Conservation (phyloP, 2,329 filamentous ascomycete genomes). For the Coniochaeta ligniaria region DNA sequence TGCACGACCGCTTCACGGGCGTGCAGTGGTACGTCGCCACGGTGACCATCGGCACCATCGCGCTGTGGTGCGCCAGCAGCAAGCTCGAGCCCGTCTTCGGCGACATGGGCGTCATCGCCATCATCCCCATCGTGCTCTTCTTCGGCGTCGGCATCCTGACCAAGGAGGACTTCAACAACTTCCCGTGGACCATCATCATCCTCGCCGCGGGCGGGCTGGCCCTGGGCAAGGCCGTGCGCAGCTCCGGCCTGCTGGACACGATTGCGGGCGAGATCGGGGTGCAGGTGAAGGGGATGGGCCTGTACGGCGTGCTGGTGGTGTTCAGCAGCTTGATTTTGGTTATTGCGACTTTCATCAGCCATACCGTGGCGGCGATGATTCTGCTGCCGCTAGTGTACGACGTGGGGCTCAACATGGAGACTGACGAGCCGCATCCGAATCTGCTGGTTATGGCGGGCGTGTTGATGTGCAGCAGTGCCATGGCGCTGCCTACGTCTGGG, state of each 20-base stretch:
- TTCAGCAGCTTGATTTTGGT: conserved; percentile 81
- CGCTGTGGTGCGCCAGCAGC: conserved; percentile 87
- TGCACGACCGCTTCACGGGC: conserved; percentile 81
- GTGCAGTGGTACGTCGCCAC: conserved; percentile 89
- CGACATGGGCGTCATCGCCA: conserved; percentile 97
- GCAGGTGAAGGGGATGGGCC: conserved; percentile 66
- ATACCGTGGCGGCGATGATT: conserved; percentile 93
- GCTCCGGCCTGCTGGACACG: conserved; percentile 83
- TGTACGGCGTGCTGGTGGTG: conserved; percentile 81
- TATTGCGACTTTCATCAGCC: conserved; percentile 94
- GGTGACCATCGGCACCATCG: conserved; percentile 78
- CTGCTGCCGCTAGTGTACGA: conserved; percentile 84
- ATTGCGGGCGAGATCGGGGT: conserved; percentile 72
- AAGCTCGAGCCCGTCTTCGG: conserved; percentile 83
- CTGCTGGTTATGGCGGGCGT: conserved; percentile 91
- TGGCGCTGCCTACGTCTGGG: conserved; percentile 91
- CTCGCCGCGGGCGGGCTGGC: conserved; percentile 89
- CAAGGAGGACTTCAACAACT: conserved; percentile 99
- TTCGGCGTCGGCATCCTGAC: conserved; percentile 94
- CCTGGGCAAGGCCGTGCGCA: conserved; percentile 88
- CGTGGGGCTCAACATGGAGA: conserved; percentile 69
- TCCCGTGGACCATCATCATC: conserved; percentile 99
- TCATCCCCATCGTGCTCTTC: conserved; percentile 91
- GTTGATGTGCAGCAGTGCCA: conserved; percentile 95
- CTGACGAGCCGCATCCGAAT: conserved; percentile 82